A percentile compares a stretch with the other conserved stretches of the same genome.
phyloP scores from a whole-genome alignment of 768 basidiomycete species.

The Lentinula guzmanii region DNA sequence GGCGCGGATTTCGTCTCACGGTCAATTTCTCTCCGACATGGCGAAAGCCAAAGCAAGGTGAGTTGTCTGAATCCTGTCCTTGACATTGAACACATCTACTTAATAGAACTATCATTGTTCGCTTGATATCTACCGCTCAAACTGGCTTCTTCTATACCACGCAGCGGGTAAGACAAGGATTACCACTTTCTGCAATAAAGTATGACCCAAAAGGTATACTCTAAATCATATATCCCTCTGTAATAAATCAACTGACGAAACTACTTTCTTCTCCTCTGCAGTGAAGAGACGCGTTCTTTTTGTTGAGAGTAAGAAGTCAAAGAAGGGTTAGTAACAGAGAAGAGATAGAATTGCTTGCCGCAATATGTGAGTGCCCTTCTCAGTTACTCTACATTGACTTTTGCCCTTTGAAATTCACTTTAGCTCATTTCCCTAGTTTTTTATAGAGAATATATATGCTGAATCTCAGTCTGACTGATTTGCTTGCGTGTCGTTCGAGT shows the following conservation, averaged over 20 bases:
- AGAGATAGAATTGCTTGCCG: neutral
- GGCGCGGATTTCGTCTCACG: neutral
- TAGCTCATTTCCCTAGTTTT: no score
- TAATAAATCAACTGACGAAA: no score
- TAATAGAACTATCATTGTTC: conserved; percentile 74
- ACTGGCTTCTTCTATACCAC: conserved; percentile 92
- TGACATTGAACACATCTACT: neutral
- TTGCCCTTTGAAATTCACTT: no score
- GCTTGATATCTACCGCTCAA: conserved; percentile 85
- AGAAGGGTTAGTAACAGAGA: conserved; percentile 32
- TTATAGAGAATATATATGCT: no score
- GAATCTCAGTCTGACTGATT: no score
- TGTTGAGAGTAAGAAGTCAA: conserved; percentile 73
- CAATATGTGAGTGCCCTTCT: no score
- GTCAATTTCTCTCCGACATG: neutral
- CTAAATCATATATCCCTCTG: neutral
- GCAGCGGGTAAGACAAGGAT: conserved; percentile 63
- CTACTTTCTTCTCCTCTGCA: conserved; percentile 16
- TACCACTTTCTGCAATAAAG: conserved; percentile 83
- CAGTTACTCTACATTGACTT: no score
- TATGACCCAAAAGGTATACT: conserved; percentile 79
- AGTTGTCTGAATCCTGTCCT: neutral
- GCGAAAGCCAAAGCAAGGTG: conserved; percentile 16
- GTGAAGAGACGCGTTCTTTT: conserved; percentile 72
- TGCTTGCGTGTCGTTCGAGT: no score